A percentile compares a stretch with the other conserved stretches of the same genome.
These are phyloP conservation scores for Escovopsis sp. DNA, from an alignment of 2,329 filamentous ascomycete genomes.

Conservation along the genomic window DNA sequence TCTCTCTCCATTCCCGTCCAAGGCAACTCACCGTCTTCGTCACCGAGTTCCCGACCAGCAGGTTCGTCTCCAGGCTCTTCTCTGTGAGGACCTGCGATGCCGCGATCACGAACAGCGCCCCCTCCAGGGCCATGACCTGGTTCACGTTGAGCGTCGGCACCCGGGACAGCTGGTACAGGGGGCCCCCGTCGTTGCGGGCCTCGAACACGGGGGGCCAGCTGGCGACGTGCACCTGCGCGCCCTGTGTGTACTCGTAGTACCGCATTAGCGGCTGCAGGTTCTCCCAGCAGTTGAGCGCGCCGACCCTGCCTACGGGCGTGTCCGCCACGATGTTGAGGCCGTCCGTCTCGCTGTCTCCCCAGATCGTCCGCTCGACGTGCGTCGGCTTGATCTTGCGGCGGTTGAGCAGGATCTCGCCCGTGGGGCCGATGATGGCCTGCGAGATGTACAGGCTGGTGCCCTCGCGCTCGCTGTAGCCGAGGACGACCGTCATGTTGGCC, in stretches of 20 bases:
- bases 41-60: constrained; percentile 21
- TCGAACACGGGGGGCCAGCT: constrained; percentile 16
- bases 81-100: constrained; percentile 25
- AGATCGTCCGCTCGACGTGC: constrained; percentile 27
- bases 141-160: constrained; percentile 18
- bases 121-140: constrained; percentile 28
- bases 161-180: constrained; percentile 21
- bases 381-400: constrained; percentile 33
- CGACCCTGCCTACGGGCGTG: constrained; percentile 31
- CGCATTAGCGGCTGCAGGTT: constrained; percentile 17
- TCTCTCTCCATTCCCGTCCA: background rate
- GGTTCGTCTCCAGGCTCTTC: constrained; percentile 23
- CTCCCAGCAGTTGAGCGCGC: constrained; percentile 37
- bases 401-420: constrained; percentile 25
- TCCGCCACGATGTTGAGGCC: constrained; percentile 21
- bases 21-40: constrained; percentile 12
- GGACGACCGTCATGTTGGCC: constrained; percentile 25
- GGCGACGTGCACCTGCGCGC: constrained; percentile 10
- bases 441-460: constrained; percentile 27
- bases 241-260: constrained; percentile 8
- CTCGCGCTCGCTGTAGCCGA: constrained; percentile 31
- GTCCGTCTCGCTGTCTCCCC: constrained; percentile 38
- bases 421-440: constrained; percentile 33
- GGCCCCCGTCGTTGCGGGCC: constrained; percentile 16
- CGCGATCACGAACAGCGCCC: constrained; percentile 25